phyloP scores from a whole-genome alignment of 2,329 filamentous ascomycete species.

The Monilinia aucupariae region DNA sequence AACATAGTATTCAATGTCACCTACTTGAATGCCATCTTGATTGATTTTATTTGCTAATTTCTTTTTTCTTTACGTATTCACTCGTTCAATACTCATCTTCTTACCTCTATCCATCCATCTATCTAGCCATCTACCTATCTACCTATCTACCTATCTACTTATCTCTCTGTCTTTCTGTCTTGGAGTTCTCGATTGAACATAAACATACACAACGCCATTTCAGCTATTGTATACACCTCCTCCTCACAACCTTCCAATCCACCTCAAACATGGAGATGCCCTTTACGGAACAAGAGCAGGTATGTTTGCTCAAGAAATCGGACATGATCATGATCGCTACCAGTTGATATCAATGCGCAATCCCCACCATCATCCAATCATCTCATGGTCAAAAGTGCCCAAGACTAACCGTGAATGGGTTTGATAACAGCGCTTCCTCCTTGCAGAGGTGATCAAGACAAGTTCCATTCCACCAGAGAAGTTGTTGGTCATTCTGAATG shows the following conservation, averaged over 20 bases:
- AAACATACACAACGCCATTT: background rate
- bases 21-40: constrained; percentile 27
- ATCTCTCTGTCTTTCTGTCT: background rate
- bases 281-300: constrained; percentile 34
- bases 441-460: constrained; percentile 48
- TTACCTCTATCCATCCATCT: background rate
- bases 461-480: constrained; percentile 41
- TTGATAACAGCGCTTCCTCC: constrained; percentile 37
- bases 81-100: constrained; percentile 10
- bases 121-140: too few relatives aligned
- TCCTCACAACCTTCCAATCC: background rate
- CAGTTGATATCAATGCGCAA: constrained; percentile 20
- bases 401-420: constrained; percentile 21
- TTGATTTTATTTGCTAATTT: constrained; percentile 20
- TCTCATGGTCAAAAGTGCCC: constrained; percentile 15
- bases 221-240: background rate
- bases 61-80: constrained; percentile 14
- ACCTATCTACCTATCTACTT: background rate
- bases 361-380: constrained; percentile 14
- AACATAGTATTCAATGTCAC: background rate
- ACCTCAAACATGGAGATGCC: constrained; percentile 27
- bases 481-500: constrained; percentile 40
- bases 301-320: constrained; percentile 24
- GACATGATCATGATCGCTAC: background rate
- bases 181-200: background rate